Evolutionary conservation across 148 eudicot genomes (phyloP).

Genomic region (Silene conica): DNA sequence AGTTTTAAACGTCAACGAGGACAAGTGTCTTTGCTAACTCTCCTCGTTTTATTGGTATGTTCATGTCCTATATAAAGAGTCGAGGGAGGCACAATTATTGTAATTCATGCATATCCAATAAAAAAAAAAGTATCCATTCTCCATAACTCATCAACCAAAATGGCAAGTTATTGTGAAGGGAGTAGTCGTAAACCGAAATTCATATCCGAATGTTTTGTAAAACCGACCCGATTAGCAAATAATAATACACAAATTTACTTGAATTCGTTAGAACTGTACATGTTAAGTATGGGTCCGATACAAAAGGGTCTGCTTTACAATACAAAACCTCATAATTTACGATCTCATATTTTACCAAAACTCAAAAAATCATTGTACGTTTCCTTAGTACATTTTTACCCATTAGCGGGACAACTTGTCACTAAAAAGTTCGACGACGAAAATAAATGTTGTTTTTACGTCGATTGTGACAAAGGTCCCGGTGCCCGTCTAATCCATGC

Average conservation of each 20-base stretch:
- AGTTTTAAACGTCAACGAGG: too few relatives aligned
- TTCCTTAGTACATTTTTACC: conserved; percentile 4
- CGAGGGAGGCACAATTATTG: too few relatives aligned
- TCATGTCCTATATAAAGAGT: too few relatives aligned
- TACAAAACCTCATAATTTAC: neutral
- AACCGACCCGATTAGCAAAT: too few relatives aligned
- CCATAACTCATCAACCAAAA: too few relatives aligned
- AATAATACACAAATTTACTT: conserved; percentile 23
- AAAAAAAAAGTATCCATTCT: too few relatives aligned
- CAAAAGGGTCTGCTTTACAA: conserved; percentile 17
- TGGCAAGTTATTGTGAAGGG: too few relatives aligned
- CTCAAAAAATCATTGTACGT: conserved; percentile 1
- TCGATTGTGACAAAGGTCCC: conserved; percentile 33
- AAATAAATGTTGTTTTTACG: neutral
- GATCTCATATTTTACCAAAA: neutral
- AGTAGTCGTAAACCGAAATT: neutral
- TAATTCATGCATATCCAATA: too few relatives aligned
- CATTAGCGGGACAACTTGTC: neutral
- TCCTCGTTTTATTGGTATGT: too few relatives aligned
- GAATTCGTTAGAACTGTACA: neutral
- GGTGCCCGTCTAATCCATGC: conserved; percentile 41
- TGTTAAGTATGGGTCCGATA: conserved; percentile 5
- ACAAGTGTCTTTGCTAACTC: too few relatives aligned
- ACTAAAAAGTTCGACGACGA: neutral
- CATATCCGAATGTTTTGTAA: too few relatives aligned